Evolutionary conservation across 208 protist species (phyloP), one percentile per base, ranked within the genome.

Genomic region (Trypanosoma lewisi): DNA sequence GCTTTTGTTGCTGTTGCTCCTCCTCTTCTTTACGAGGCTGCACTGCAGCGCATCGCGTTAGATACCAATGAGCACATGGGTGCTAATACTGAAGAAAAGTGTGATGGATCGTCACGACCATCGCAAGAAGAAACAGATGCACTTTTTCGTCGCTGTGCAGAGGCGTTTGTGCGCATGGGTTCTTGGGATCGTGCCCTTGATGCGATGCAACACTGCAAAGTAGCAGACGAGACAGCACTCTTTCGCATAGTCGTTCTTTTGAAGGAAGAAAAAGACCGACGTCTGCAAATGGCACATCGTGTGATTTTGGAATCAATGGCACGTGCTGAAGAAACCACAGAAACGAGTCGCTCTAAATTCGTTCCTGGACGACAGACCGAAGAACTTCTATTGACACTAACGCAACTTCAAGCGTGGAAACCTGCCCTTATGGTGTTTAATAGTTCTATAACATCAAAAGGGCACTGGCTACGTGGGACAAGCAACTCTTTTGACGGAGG

Each of bases 111-210:
- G 12, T 33, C 37, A 7, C 8, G 17, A 17, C 9, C 31, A 21
- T 53, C 19, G 28, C 2, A 56, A 39, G 39, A 60, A n/a, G 57
- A 71, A 25, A 36, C 14, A 27, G 23, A 61, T 17, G n/a, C 7
- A 2, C 30, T 73, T 23, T 62, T 73, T 53, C 1, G 42, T 25
- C 49, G 17, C 12, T 73, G 60, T 49, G 45, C 52, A 30, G 1
- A 41, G 31, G 59, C 14, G 12, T 73, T 73, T 56, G 37, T 49
- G 23, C 21, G 28, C 0, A 27, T 9, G 7, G 67, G 67, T 14
- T 9, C 54, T 12, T 73, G 67, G 67, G 34, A 19, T 16, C 42
- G 27, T 62, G 67, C 67, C 2, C 37, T 73, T 8, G 53, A 37
- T 1, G 57, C 67, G 1, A 33, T 73, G 53, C 58, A 61, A 44